phyloP scores from a whole-genome alignment of 805 yeast species.

The Ogataea paradorogensis region DNA sequence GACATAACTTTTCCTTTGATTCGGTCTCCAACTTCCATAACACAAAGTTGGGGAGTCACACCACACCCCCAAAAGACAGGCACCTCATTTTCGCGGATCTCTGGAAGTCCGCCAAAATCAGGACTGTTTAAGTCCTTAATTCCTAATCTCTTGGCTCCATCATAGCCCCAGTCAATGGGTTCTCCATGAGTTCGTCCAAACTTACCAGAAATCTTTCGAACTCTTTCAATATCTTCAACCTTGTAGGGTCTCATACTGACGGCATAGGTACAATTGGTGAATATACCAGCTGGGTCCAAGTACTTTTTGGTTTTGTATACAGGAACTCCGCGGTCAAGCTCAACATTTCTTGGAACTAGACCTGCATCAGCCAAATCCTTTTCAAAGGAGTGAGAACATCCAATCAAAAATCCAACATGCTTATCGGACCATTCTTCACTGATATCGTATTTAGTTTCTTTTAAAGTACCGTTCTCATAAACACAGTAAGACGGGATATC shows the following conservation, averaged over 20 bases:
- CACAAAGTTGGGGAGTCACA: constrained; percentile 40
- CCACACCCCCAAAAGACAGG: constrained; percentile 48
- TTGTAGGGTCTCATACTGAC: constrained; percentile 44
- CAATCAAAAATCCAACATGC: constrained; percentile 41
- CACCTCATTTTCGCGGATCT: constrained; percentile 33
- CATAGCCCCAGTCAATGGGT: constrained; percentile 43
- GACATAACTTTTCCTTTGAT: constrained; percentile 34
- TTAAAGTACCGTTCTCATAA: constrained; percentile 33
- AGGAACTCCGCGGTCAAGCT: constrained; percentile 23
- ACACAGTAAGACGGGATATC: constrained; percentile 38
- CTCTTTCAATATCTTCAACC: constrained; percentile 26
- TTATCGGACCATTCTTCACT: constrained; percentile 32
- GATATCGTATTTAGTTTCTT: constrained; percentile 26
- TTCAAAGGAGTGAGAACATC: constrained; percentile 43
- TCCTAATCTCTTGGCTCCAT: constrained; percentile 36
- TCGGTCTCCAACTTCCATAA: constrained; percentile 26
- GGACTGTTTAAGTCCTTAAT: constrained; percentile 33
- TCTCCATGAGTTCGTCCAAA: constrained; percentile 38
- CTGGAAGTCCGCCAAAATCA: constrained; percentile 37
- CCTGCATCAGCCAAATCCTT: constrained; percentile 32
- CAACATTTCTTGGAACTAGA: constrained; percentile 29
- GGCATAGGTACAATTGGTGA: constrained; percentile 33
- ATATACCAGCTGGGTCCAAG: constrained; percentile 33
- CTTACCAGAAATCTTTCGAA: constrained; percentile 31
- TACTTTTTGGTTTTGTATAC: constrained; percentile 28